phyloP scores from a whole-genome alignment of 176 grass and related monocot species.

The Zoysia japonica region DNA sequence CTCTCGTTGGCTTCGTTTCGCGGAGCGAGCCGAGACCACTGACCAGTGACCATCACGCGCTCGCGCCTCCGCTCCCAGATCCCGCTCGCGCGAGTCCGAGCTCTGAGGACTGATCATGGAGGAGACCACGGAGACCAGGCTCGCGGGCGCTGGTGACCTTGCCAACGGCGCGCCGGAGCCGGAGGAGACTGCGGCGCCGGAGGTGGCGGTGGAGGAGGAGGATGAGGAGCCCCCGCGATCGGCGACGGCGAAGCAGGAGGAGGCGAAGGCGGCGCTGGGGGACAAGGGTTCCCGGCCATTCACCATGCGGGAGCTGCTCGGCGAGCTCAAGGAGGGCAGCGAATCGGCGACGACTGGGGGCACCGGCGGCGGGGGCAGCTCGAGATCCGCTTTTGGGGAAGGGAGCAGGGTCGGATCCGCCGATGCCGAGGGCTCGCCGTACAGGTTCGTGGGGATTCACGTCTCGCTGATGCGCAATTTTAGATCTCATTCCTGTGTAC shows the following conservation, averaged over 20 bases:
- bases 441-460: conserved; percentile 49
- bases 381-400: conserved; percentile 48
- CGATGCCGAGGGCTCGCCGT: conserved; percentile 59
- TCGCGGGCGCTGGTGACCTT: conserved; percentile 10
- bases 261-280: conserved; percentile 40
- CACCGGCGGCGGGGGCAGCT: conserved; percentile 18
- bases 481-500: conserved; percentile 8
- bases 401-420: conserved; percentile 49
- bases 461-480: conserved; percentile 24
- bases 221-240: conserved; percentile 56
- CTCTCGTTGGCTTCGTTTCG: background rate
- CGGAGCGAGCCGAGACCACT: conserved; percentile 40
- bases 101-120: conserved; percentile 31
- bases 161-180: conserved; percentile 35
- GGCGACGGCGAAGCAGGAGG: conserved; percentile 46
- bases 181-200: conserved; percentile 11
- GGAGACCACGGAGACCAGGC: conserved; percentile 24
- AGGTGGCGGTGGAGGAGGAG: conserved; percentile 26
- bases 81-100: background rate
- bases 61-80: conserved; percentile 38
- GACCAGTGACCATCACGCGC: conserved; percentile 34
- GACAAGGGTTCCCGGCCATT: conserved; percentile 64
- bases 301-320: conserved; percentile 76
- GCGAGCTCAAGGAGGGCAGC: conserved; percentile 80
- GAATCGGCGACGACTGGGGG: conserved; percentile 16